phyloP scores from a whole-genome alignment of 2,329 filamentous ascomycete genomes.

The Hymenotorrendiella dingleyae region DNA sequence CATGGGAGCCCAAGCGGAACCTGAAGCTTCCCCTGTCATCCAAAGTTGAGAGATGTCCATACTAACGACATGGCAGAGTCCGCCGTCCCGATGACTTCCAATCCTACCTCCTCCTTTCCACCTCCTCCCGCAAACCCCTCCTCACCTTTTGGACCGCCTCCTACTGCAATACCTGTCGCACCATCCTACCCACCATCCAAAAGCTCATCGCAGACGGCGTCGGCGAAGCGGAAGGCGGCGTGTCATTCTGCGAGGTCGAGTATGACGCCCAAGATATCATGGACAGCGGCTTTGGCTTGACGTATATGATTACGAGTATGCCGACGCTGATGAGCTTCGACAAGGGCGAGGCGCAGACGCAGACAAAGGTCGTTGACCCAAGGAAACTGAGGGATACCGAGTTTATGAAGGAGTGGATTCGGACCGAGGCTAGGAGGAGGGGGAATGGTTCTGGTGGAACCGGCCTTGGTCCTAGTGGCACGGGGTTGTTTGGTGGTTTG shows the following conservation, averaged over 20 bases:
- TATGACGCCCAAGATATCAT: slow-evolving; percentile 54
- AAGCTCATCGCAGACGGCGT: slow-evolving; percentile 40
- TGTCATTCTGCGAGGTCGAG: slow-evolving; percentile 48
- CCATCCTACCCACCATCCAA: slow-evolving; percentile 43
- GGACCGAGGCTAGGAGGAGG: slow-evolving; percentile 42
- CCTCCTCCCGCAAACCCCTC: slow-evolving; percentile 48
- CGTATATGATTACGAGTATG: slow-evolving; percentile 53
- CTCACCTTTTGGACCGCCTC: slow-evolving; percentile 49
- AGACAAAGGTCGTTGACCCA: slow-evolving; percentile 45
- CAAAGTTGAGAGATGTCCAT: too few species aligned
- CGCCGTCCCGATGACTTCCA: slow-evolving; percentile 48
- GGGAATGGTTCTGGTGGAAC: slow-evolving; percentile 41
- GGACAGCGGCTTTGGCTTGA: slow-evolving; percentile 41
- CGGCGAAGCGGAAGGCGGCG: slow-evolving; percentile 50
- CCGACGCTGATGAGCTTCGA: slow-evolving; percentile 55
- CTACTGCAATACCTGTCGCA: slow-evolving; percentile 50
- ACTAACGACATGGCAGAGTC: slow-evolving; percentile 36
- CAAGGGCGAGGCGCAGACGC: slow-evolving; percentile 44
- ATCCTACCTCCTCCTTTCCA: slow-evolving; percentile 49
- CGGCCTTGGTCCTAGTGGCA: slow-evolving; percentile 24
- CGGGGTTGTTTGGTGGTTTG: slow-evolving; percentile 37
- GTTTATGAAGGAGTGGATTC: slow-evolving; percentile 50
- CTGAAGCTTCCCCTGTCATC: too few species aligned
- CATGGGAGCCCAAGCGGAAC: too few species aligned
- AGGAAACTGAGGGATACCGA: slow-evolving; percentile 42